Conservation (phyloP, 345 rosid genomes). For the Zanthoxylum bungeanum region DNA sequence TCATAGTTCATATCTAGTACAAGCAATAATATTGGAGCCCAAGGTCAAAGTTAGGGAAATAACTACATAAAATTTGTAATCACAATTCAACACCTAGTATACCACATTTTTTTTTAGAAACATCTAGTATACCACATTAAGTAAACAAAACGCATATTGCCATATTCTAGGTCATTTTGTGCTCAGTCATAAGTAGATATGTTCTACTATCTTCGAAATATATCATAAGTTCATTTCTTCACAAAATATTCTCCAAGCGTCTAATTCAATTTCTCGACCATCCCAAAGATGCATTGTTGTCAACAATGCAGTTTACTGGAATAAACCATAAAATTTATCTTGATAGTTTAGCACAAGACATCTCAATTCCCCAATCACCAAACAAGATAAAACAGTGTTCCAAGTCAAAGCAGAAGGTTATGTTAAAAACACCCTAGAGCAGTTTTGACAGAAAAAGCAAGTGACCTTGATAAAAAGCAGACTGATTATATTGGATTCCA, state of each 20-base stretch:
- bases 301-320: background rate
- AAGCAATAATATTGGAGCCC: background rate
- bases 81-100: background rate
- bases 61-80: background rate
- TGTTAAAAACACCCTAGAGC: background rate
- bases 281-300: background rate
- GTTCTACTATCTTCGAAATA: background rate
- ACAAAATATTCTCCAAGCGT: background rate
- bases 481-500: background rate
- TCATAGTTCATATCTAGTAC: background rate
- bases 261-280: no score
- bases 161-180: background rate
- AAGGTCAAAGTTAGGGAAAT: background rate
- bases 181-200: background rate
- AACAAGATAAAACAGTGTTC: conserved; percentile 5
- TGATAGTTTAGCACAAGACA: background rate
- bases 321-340: background rate
- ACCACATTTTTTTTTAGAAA: no score
- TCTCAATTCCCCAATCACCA: background rate
- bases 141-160: background rate
- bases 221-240: background rate
- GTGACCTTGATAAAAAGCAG: background rate
- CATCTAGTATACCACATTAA: background rate
- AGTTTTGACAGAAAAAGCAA: conserved; percentile 2
- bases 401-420: background rate